Base-by-base conservation (phyloP, 331 rosid genomes). In the Pyrus hybrid region DNA sequence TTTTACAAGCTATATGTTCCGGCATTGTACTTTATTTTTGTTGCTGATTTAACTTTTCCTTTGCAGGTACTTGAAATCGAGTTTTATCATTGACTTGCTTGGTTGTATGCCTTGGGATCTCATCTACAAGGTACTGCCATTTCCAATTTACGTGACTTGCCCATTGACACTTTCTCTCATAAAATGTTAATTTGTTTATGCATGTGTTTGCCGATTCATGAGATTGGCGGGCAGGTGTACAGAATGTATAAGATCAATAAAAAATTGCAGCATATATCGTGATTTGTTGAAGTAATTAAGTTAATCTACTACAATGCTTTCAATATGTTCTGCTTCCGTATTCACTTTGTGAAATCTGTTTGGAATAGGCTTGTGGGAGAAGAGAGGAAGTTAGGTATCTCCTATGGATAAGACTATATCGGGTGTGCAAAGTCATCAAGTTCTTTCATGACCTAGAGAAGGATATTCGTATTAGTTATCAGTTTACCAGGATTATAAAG, bases 71-170 rank as follows among this genome's bases (percentile, higher is more conserved):
- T 81, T 95, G 75, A 95, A 87, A 77, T 86, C 91, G 71, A 22
- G 61, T 79, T 95, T 95, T 77, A 72, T 88, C 81, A 30, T 93
- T 70, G 99, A 95, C 76, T 71, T 95, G 47, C 96, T 95, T 75
- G 93, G 86, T 70, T 95, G 99, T 75, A 71, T 95, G 91, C 99
- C 99, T 32, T 95, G 99, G 99, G 99, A 95, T 80, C 64, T 86
- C 74, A 83, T 95, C 78, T 95, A 71, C 86, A 89, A 92, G 99
- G 99, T 94, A 75, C 58, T 78, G 25, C 72, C 51, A 25, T 72
- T 72, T 78, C 69, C 17, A 13, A 3, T 26, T 76, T 45, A 58
- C 13, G 29, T 58, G 63, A 22, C 16, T 58, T 22, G 13, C 29
- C 29, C 63, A 58, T 58, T 5, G 5, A 57, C 63, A 57, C 28